A percentile compares a stretch with the other conserved stretches of the same genome.
Conservation (phyloP, 192 early-diverging fungal species). For the Backusella circina region DNA sequence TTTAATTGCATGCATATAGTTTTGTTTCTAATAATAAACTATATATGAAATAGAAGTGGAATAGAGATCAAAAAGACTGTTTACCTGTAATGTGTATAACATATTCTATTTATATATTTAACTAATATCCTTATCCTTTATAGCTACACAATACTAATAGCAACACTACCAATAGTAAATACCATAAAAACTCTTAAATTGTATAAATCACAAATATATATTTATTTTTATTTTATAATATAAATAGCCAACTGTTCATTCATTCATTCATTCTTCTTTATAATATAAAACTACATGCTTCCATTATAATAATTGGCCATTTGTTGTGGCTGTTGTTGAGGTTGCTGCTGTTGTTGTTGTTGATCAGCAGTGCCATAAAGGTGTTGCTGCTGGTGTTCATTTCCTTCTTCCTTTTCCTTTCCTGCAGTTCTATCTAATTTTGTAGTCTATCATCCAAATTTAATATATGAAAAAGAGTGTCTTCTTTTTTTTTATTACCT, state of each 20-base stretch:
- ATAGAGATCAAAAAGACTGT: not conserved
- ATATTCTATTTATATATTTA: not conserved
- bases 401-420: conserved; percentile 51
- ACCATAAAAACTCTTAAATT: not conserved
- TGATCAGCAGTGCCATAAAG: conserved; percentile 2
- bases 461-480: too few relatives aligned
- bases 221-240: not conserved
- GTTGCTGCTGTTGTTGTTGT: not conserved
- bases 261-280: too few relatives aligned
- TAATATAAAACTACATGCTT: conserved; percentile 1
- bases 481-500: too few relatives aligned
- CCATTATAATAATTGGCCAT: not conserved
- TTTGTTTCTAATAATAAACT: not conserved
- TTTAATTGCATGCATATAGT: not conserved
- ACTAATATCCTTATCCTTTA: too few relatives aligned
- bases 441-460: conserved; percentile 48
- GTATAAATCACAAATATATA: too few relatives aligned
- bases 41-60: not conserved
- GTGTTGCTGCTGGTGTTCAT: conserved; percentile 3
- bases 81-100: conserved; percentile 7
- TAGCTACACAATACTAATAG: not conserved
- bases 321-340: not conserved
- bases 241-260: not conserved
- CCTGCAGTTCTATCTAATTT: conserved; percentile 48
- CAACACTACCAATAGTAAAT: not conserved